These are phyloP conservation scores for Paraleonurus japonicus DNA, from an alignment of 257 asterid genomes.

Conservation along the genomic window DNA sequence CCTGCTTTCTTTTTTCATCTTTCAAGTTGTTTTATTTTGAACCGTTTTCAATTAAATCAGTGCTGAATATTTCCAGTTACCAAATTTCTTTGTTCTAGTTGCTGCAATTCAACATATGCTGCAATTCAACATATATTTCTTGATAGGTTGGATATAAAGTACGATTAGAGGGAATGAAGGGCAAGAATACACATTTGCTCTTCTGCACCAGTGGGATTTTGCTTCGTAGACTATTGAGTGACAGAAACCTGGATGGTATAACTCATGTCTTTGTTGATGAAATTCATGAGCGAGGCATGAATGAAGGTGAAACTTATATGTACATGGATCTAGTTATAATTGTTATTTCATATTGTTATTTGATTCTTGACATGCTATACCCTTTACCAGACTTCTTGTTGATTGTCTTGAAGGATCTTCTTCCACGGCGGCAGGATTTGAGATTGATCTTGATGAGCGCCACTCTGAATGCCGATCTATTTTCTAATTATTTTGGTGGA, in stretches of 20 bases:
- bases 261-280: slow-evolving; percentile 98
- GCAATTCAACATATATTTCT: slow-evolving; percentile 34
- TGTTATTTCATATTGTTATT: slow-evolving; percentile 18
- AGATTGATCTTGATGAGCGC: slow-evolving; percentile 99
- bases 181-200: slow-evolving; percentile 90
- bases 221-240: slow-evolving; percentile 94
- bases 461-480: slow-evolving; percentile 89
- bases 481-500: slow-evolving; percentile 79
- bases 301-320: slow-evolving; percentile 72
- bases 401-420: slow-evolving; percentile 96
- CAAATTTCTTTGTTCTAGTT: slow-evolving; percentile 31
- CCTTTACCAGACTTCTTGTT: slow-evolving; percentile 80
- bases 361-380: slow-evolving; percentile 35
- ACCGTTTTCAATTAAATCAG: slow-evolving; percentile 9
- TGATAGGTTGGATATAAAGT: slow-evolving; percentile 95
- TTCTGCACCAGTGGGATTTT: slow-evolving; percentile 97
- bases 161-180: slow-evolving; percentile 94
- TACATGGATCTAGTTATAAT: slow-evolving; percentile 12
- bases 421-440: slow-evolving; percentile 85
- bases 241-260: slow-evolving; percentile 77
- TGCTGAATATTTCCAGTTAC: slow-evolving; percentile 27
- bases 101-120: slow-evolving; percentile 39
- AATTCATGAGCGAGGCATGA: slow-evolving; percentile 99
- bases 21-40: not conserved
- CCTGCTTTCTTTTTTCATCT: slow-evolving; percentile 37